phyloP scores from a whole-genome alignment of 106 monocot species.

The Allium fistulosum region DNA sequence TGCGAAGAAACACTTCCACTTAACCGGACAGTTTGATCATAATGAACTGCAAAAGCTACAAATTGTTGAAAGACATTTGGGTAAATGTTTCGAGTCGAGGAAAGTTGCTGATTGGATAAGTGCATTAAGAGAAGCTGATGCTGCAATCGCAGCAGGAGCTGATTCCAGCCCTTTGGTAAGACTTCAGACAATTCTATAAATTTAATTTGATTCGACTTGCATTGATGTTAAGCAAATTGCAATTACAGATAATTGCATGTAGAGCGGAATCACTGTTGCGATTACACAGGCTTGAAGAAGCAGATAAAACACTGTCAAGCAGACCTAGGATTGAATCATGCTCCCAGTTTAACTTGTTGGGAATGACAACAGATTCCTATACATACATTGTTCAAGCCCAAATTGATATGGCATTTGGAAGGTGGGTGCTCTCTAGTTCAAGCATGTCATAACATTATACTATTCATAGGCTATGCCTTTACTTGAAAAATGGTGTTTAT shows the following conservation, averaged over 20 bases:
- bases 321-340: conserved; percentile 23
- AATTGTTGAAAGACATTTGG: conserved; percentile 47
- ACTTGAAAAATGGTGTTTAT: no score
- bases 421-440: conserved; percentile 25
- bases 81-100: conserved; percentile 41
- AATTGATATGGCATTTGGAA: conserved; percentile 83
- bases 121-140: conserved; percentile 62
- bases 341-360: conserved; percentile 27
- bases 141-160: conserved; percentile 62
- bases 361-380: conserved; percentile 53
- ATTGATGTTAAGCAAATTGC: neutral
- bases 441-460: no score
- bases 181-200: neutral
- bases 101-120: conserved; percentile 75
- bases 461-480: no score
- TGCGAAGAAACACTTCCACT: conserved; percentile 43
- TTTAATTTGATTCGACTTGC: neutral
- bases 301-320: conserved; percentile 46
- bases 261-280: conserved; percentile 80
- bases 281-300: conserved; percentile 63
- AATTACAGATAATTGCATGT: conserved; percentile 46
- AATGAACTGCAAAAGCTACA: conserved; percentile 65
- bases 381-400: conserved; percentile 48
- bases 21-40: conserved; percentile 33
- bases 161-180: conserved; percentile 66